A percentile compares a stretch with the other conserved stretches of the same genome.
phyloP scores from a whole-genome alignment of 1,139 yeast species.

The Pichia sp. region DNA sequence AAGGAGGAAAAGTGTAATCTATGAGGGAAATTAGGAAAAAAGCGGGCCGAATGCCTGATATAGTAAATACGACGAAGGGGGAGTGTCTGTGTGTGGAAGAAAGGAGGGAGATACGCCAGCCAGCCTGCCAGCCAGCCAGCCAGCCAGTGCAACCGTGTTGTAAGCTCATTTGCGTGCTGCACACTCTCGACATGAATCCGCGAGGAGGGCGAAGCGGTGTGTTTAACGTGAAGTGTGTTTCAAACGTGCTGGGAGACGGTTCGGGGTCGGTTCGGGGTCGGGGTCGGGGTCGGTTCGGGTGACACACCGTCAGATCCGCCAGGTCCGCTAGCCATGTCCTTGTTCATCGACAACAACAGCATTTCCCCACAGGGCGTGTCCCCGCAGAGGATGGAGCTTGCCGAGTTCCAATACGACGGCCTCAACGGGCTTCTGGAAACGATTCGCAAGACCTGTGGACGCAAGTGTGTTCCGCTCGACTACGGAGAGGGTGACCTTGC shows the following conservation, averaged over 20 bases:
- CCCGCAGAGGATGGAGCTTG: constrained; percentile 61
- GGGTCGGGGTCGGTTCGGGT: too few species aligned
- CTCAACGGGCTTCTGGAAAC: constrained; percentile 49
- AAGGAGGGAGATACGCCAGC: background rate
- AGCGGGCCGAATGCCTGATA: background rate
- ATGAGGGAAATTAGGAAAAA: too few species aligned
- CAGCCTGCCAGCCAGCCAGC: background rate
- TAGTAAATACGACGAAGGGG: constrained; percentile 2
- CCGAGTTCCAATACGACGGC: constrained; percentile 72
- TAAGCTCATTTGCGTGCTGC: too few species aligned
- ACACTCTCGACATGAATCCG: too few species aligned
- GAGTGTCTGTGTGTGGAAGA: background rate
- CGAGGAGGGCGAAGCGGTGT: too few species aligned
- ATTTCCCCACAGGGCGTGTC: constrained; percentile 43
- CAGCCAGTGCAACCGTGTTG: too few species aligned
- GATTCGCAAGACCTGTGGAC: constrained; percentile 21
- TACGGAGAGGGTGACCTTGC: constrained; percentile 77
- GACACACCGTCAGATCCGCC: background rate
- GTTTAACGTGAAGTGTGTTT: too few species aligned
- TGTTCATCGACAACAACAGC: constrained; percentile 44
- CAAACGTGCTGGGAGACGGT: too few species aligned
- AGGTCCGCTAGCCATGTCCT: constrained; percentile 44
- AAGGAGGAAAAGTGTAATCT: too few species aligned
- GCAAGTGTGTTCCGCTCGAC: constrained; percentile 66
- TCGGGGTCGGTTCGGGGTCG: too few species aligned